Conservation (phyloP, 2,329 filamentous ascomycete genomes). For the Diplodia corticola region DNA sequence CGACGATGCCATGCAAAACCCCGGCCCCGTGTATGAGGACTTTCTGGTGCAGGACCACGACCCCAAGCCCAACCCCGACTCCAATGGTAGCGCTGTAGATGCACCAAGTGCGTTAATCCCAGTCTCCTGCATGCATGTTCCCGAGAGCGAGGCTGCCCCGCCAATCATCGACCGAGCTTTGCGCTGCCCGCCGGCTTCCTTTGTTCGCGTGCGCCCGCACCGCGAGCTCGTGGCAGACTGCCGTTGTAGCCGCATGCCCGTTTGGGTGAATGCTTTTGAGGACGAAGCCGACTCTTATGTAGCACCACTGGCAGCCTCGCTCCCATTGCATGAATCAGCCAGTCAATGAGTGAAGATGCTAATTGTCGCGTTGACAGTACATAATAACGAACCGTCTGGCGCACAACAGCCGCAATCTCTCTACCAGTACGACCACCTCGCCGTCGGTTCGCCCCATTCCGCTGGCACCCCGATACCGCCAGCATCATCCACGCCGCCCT, state of each 20-base stretch:
- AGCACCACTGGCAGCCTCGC: neutral
- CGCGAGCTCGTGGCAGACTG: neutral
- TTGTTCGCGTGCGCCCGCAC: neutral
- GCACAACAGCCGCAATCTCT: conserved; percentile 29
- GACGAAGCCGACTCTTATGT: neutral
- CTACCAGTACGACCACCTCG: conserved; percentile 43
- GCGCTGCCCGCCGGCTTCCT: neutral
- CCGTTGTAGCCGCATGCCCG: neutral
- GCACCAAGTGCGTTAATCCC: conserved; percentile 21
- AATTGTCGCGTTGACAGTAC: neutral
- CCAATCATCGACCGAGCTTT: neutral
- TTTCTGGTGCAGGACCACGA: conserved; percentile 41
- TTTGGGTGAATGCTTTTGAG: conserved; percentile 6
- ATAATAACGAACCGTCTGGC: neutral
- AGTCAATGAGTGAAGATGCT: neutral
- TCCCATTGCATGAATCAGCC: neutral
- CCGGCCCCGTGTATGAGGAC: conserved; percentile 35
- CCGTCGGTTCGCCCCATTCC: conserved; percentile 36
- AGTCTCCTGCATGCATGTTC: conserved; percentile 1
- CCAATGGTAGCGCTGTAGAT: conserved; percentile 21
- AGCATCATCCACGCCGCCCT: conserved; percentile 10
- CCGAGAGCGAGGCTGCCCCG: neutral
- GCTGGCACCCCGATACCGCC: conserved; percentile 3
- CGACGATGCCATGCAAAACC: conserved; percentile 23
- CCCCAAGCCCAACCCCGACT: conserved; percentile 12